Base-by-base conservation (phyloP, 768 basidiomycete species). In the Mycena capillaripes region DNA sequence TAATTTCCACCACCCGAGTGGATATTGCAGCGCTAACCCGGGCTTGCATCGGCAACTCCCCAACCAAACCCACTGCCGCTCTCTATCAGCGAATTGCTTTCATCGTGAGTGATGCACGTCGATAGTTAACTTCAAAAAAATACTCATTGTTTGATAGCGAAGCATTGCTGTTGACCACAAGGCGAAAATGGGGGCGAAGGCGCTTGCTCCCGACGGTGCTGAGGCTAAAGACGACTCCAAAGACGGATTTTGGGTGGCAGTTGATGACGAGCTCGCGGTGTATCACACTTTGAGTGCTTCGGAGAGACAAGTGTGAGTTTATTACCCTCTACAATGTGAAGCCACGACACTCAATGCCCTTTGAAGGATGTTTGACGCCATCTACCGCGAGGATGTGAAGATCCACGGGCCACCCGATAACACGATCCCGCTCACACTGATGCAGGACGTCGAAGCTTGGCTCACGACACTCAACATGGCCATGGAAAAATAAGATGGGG, bases 1-100 rank as follows among this genome's bases (percentile, higher is more conserved):
- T n/a, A n/a, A 12, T n/a, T n/a, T n/a, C n/a, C n/a, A n/a, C n/a
- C n/a, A n/a, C n/a, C n/a, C 36, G 36, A 36, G 38, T 61, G 3
- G 48, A 68, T 36, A 68, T 68, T 21, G 66, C 66, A 7, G 40
- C n/a, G 8, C 58, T 68, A 0, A 57, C 66, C 5, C 57, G 57
- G 5, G 2, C n/a, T 12, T 68, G 66, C 58, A 68, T 68, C 25
- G 32, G 46, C 2, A 27, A 29, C 4, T 57, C 66, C 7, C 16
- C 40, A 1, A 32, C 32, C 66, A 34, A 38, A 44, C 21, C 66
- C 30, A 67, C 56, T 0, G 56, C 44, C 19, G 42, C 42, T 19
- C 11, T 67, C 21, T 67, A 67, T 58, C 66, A 58, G 32, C 55
- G 66, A 0, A 40, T 67, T 11, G 53, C 48, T 2, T 30, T 63